Percentiles rank a stretch among this genome's conserved stretches.
These are phyloP conservation scores for Proliferodiscus dingleyae DNA, from an alignment of 2,329 filamentous ascomycete species.

Conservation along the genomic window DNA sequence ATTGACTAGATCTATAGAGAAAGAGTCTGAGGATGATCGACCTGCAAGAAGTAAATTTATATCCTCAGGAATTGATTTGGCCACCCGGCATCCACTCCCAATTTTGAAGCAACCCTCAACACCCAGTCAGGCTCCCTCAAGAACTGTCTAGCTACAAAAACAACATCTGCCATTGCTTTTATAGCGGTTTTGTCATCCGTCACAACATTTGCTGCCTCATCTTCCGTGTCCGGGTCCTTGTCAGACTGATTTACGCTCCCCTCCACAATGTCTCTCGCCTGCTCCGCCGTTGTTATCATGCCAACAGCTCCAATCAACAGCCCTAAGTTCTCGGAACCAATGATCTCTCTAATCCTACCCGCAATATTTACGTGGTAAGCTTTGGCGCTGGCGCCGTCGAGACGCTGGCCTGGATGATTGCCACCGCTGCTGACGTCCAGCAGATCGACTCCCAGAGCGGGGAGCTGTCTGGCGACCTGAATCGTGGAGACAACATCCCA, in stretches of 20 bases:
- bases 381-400: constrained; percentile 44
- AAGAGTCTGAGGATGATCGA: too few relatives aligned
- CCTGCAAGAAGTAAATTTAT: neutral
- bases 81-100: constrained; percentile 66
- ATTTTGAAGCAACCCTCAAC: constrained; percentile 64
- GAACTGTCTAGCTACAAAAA: constrained; percentile 54
- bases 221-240: neutral
- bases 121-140: constrained; percentile 77
- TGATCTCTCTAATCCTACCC: constrained; percentile 58
- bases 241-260: neutral
- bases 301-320: constrained; percentile 73
- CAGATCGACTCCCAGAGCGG: constrained; percentile 65
- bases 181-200: neutral
- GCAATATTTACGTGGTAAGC: constrained; percentile 74
- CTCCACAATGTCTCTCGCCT: constrained; percentile 49
- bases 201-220: neutral
- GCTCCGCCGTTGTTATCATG: constrained; percentile 61
- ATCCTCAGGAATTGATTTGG: constrained; percentile 34
- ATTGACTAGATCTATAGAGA: too few relatives aligned
- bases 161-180: neutral
- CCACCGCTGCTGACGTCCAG: constrained; percentile 70
- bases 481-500: constrained; percentile 65
- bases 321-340: constrained; percentile 41
- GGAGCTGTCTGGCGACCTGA: constrained; percentile 57
- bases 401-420: constrained; percentile 53